Evolutionary conservation across 345 rosid species (phyloP).

Genomic region (Bruguiera sexangula): DNA sequence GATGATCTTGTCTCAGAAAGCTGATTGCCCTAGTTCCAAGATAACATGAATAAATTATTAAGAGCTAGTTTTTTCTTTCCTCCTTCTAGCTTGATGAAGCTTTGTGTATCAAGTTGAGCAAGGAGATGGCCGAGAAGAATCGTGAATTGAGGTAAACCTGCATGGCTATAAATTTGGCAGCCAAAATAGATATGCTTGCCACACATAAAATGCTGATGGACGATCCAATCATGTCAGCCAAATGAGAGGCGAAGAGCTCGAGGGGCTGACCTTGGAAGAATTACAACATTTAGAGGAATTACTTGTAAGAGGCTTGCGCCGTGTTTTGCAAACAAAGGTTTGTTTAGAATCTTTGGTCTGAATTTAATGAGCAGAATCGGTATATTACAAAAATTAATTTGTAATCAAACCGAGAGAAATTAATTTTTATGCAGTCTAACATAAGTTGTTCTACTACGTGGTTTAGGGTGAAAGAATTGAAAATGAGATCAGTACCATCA

Average conservation of each 20-base stretch:
- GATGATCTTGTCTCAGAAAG: background rate
- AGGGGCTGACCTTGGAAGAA: conserved; percentile 25
- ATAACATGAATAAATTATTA: conserved; percentile 1
- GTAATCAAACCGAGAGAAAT: background rate
- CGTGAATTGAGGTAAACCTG: conserved; percentile 36
- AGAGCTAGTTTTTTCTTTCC: background rate
- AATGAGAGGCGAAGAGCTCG: conserved; percentile 36
- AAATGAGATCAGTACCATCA: conserved; percentile 24
- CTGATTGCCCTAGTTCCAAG: background rate
- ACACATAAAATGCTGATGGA: background rate
- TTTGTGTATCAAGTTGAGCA: conserved; percentile 20
- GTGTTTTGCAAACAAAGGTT: conserved; percentile 32
- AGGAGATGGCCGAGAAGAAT: conserved; percentile 35
- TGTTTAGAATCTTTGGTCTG: background rate
- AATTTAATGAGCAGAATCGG: background rate
- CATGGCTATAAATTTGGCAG: background rate
- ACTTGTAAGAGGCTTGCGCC: conserved; percentile 21
- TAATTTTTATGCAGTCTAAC: background rate
- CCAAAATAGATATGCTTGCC: background rate
- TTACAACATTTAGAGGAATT: conserved; percentile 19
- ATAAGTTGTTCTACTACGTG: background rate
- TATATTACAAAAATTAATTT: too few species aligned
- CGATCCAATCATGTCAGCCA: conserved; percentile 16
- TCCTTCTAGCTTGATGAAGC: conserved; percentile 28
- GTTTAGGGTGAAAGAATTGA: conserved; percentile 25